Base-by-base conservation (phyloP, 441 rosid genomes). In the Populus hybrid region DNA sequence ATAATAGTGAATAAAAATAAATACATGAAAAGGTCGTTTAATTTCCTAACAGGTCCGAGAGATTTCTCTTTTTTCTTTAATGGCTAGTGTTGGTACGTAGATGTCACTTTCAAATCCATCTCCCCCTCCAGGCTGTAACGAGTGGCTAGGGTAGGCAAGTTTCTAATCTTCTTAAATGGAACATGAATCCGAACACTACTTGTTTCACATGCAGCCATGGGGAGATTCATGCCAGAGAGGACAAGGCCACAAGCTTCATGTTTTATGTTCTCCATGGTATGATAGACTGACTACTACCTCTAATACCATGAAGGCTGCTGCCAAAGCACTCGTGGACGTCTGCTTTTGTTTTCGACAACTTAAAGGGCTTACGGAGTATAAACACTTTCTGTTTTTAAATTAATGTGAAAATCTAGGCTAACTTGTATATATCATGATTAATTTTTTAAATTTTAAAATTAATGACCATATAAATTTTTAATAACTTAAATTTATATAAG, bases 171-270 rank as follows among this genome's bases (percentile, higher is more conserved):
- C 12, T 18, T 59, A 67, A 11, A 50, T 4, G 57, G n/a, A 16
- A 14, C 57, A 50, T 5, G 57, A 50, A 50, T 50, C 57, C 57
- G 57, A 50, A 50, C 57, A 50, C 57, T 14, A 50, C 57, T 50
- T 50, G 18, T 50, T 16, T 50, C 57, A 50, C 1, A 14, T 5
- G 57, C 7, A 50, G 57, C 57, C 3, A 38, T 68, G 75, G 72
- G 72, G 40, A 30, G 46, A 63, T 59, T 67, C 34, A 72, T 73
- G 83, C 18, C 74, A 59, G 71, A 75, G 87, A 82, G 32, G 87
- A 86, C 86, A 84, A 82, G 23, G 34, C 63, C 87, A 86, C 84
- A 80, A 85, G 87, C 85, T 65, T 72, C 69, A 26, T 85, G 89
- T 81, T 76, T 78, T 40, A 70, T 87, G 82, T 86, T 86, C 86